Conservation (phyloP, 1,139 yeast species). For the Sugiyamaella pinicola region DNA sequence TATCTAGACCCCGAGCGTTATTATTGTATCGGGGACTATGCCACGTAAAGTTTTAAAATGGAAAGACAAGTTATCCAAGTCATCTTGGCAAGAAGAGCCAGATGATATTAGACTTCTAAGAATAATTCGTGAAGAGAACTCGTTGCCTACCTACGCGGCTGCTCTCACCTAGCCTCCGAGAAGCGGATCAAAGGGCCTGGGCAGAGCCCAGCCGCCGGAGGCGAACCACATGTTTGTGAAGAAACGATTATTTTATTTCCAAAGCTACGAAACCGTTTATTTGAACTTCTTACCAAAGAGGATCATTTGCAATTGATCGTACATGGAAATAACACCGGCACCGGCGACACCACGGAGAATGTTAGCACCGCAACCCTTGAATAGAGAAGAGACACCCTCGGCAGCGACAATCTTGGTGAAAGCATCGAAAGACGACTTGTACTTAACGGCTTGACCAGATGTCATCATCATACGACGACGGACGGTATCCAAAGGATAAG, state of each 20-base stretch:
- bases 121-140: too few species aligned
- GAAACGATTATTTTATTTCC: slow-evolving; percentile 9
- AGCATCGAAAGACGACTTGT: slow-evolving; percentile 75
- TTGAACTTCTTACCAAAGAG: slow-evolving; percentile 73
- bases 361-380: slow-evolving; percentile 89
- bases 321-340: slow-evolving; percentile 81
- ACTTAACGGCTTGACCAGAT: slow-evolving; percentile 77
- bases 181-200: too few species aligned
- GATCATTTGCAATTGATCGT: slow-evolving; percentile 76
- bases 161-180: too few species aligned
- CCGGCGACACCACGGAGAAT: slow-evolving; percentile 87
- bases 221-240: too few species aligned
- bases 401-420: slow-evolving; percentile 69
- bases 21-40: too few species aligned
- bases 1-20: too few species aligned
- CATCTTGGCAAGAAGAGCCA: too few species aligned
- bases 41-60: too few species aligned
- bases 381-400: slow-evolving; percentile 70
- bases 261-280: slow-evolving; percentile 35
- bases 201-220: too few species aligned
- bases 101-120: too few species aligned
- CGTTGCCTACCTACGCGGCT: too few species aligned
- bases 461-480: slow-evolving; percentile 92
- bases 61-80: too few species aligned
- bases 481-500: slow-evolving; percentile 80